Percentiles rank a stretch among this genome's conserved stretches.
These are phyloP conservation scores for Cladophialophora carrionii DNA, from an alignment of 2,329 filamentous ascomycete species.

Conservation along the genomic window DNA sequence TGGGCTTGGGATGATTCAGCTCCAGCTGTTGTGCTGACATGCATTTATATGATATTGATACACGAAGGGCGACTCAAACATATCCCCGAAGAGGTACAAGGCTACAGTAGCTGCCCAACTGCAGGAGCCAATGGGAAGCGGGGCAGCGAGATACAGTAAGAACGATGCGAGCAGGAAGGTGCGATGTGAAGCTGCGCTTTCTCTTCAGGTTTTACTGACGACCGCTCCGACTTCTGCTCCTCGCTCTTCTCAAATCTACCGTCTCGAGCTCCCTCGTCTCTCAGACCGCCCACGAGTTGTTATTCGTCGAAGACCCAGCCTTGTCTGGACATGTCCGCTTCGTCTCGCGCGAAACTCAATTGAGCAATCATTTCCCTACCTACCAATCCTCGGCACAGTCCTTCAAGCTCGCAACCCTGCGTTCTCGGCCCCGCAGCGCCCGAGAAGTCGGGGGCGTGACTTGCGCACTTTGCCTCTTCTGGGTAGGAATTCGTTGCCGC, in stretches of 20 bases:
- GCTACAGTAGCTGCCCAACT: not conserved
- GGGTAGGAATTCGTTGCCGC: constrained; percentile 7
- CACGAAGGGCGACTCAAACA: not conserved
- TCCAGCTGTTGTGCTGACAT: not conserved
- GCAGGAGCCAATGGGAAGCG: not conserved
- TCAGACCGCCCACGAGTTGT: not conserved
- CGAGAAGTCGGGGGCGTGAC: not conserved
- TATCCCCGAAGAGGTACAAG: constrained; percentile 1
- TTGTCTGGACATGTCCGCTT: constrained; percentile 9
- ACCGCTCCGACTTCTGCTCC: not conserved
- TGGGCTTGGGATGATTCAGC: not conserved
- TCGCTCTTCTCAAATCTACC: not conserved
- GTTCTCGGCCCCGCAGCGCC: not conserved
- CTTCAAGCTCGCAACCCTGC: constrained; percentile 1
- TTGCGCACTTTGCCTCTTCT: constrained; percentile 19
- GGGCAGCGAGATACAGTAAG: not conserved
- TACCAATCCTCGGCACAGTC: not conserved
- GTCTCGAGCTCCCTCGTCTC: not conserved
- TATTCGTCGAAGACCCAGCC: not conserved
- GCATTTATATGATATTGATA: not conserved
- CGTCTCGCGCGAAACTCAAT: constrained; percentile 28
- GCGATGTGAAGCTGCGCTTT: not conserved
- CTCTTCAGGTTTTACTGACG: not conserved
- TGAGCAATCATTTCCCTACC: constrained; percentile 30
- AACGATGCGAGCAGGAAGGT: not conserved